Base-by-base conservation (phyloP, 2,329 filamentous ascomycete genomes). In the Hansfordia pulvinata region DNA sequence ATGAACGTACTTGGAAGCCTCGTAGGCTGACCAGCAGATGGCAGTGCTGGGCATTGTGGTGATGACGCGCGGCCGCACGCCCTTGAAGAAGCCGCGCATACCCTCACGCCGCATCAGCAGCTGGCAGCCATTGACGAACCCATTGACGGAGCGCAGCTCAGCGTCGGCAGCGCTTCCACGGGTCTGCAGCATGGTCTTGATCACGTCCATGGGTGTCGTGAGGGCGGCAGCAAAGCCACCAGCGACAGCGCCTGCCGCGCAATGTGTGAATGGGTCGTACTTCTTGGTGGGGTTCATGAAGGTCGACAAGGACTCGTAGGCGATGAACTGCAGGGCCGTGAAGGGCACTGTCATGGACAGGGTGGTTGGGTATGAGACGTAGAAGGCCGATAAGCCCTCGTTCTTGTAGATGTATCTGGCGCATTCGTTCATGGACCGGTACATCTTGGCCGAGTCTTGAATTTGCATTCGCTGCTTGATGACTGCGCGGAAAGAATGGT, bases 401-500 rank as follows among this genome's bases (percentile, higher is more conserved):
- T 73, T 77, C 43, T 68, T 73, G 58, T 93, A 93, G 34, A 98
- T 79, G 39, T 83, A 78, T 48, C 68, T 73, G 30, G 88, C 88
- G 62, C 90, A 98, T 49, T 94, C 79, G 30, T 67, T 51, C 56
- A 96, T 77, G 13, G 80, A 85, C 43, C 76, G 78, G 59, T 96
- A 93, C 60, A 77, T 74, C 40, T 69, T 72, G 39, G 76, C 75
- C n/a, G 88, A 96, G 45, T 90, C 81, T 50, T 93, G 83, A 32
- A 98, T 81, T 55, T 98, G 90, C 90, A 98, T 98, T 43, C 90
- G 82, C 55, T 98, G 90, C 60, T 98, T 98, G 62, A 98, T 93
- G 35, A 98, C 90, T 94, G 45, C 17, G n/a, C 20, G 9, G 18
- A 9, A 10, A 20, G 10, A 29, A 26, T 26, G 27, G 28, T 20